Conservation (phyloP, 225 moss, liverwort and hornwort species). For the Sphagnum tenellum region DNA sequence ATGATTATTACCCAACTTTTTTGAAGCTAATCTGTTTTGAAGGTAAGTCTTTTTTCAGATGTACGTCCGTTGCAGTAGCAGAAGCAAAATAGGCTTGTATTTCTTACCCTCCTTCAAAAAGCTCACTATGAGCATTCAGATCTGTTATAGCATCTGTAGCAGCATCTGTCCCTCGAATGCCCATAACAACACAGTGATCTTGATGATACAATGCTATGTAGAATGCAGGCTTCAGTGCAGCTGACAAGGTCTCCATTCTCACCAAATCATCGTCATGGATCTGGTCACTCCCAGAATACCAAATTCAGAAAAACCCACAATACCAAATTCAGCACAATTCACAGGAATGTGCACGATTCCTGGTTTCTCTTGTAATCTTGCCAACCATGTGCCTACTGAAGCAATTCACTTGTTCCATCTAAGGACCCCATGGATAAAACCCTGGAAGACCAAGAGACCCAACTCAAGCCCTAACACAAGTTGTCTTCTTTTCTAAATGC, state of each 20-base stretch:
- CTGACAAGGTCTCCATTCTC: conserved; percentile 40
- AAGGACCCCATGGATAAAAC: too few relatives aligned
- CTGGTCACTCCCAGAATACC: conserved; percentile 18
- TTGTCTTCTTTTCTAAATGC: too few relatives aligned
- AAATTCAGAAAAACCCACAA: background rate
- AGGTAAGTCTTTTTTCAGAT: too few relatives aligned
- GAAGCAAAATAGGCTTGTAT: background rate
- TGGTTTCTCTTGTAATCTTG: too few relatives aligned
- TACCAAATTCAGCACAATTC: too few relatives aligned
- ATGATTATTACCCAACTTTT: too few relatives aligned
- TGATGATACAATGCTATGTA: conserved; percentile 46
- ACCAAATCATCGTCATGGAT: conserved; percentile 52
- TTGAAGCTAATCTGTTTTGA: too few relatives aligned
- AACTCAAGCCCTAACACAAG: too few relatives aligned
- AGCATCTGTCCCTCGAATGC: conserved; percentile 71
- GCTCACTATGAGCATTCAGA: conserved; percentile 75
- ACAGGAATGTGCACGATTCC: too few relatives aligned
- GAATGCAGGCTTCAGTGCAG: conserved; percentile 75
- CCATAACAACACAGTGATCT: conserved; percentile 60
- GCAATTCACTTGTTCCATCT: too few relatives aligned
- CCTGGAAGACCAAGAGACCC: too few relatives aligned
- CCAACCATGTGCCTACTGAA: too few relatives aligned
- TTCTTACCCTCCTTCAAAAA: conserved; percentile 68
- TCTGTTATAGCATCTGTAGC: conserved; percentile 81
- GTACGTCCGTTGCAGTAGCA: background rate